Percentiles rank a stretch among this genome's conserved stretches.
phyloP scores from a whole-genome alignment of 345 rosid species.

The Melaleuca quinquenervia region DNA sequence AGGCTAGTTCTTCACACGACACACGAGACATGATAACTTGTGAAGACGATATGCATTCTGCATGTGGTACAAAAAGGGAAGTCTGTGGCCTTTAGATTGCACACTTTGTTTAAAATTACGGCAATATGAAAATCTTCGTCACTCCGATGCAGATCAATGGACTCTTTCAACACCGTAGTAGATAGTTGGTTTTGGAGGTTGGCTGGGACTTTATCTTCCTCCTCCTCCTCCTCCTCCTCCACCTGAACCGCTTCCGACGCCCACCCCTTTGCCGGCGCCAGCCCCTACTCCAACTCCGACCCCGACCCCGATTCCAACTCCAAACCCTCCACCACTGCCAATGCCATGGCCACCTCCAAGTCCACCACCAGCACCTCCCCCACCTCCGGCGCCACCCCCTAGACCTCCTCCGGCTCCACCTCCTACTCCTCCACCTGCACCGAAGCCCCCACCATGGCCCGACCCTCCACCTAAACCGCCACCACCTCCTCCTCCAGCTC shows the following conservation, averaged over 20 bases:
- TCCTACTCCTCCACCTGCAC: conserved; percentile 28
- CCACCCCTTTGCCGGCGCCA: conserved; percentile 5
- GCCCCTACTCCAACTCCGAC: conserved; percentile 14
- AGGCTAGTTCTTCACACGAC: not conserved
- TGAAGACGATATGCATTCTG: not conserved
- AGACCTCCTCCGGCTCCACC: conserved; percentile 22
- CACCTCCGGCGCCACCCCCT: conserved; percentile 30
- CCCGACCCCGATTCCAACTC: conserved; percentile 12
- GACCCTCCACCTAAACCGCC: conserved; percentile 39
- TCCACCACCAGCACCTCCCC: conserved; percentile 26
- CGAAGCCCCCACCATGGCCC: conserved; percentile 10
- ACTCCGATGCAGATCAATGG: not conserved
- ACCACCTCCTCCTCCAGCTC: conserved; percentile 34
- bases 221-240: conserved; percentile 8
- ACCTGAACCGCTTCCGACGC: conserved; percentile 10
- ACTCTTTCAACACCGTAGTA: not conserved
- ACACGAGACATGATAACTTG: not conserved
- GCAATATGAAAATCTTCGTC: not conserved
- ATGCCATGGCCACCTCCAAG: conserved; percentile 6
- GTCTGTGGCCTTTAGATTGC: not conserved
- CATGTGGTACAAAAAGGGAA: not conserved
- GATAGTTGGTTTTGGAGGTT: not conserved
- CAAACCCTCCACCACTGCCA: conserved; percentile 12
- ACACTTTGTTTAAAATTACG: not conserved
- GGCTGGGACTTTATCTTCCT: not conserved